Conservation (phyloP, 2,329 filamentous ascomycete species). For the Exophiala phaeomuriformis region DNA sequence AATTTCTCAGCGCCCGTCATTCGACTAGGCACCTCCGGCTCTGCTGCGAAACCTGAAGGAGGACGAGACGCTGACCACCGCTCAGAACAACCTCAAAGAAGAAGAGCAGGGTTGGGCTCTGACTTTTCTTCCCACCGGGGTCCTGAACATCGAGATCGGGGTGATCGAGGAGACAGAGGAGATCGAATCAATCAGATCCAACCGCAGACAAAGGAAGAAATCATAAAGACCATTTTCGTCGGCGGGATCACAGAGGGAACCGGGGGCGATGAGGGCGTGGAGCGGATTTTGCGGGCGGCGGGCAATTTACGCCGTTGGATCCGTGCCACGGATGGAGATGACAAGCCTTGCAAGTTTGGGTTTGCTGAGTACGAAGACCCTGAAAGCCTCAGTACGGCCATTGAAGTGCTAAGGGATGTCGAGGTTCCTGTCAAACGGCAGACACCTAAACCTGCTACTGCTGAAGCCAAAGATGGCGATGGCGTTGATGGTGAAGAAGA, state of each 20-base stretch:
- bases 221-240: constrained; percentile 83
- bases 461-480: constrained; percentile 34
- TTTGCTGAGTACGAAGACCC: constrained; percentile 94
- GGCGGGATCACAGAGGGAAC: constrained; percentile 74
- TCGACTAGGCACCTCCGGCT: constrained; percentile 69
- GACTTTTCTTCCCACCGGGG: constrained; percentile 27
- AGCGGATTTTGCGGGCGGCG: constrained; percentile 68
- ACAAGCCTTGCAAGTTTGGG: constrained; percentile 79
- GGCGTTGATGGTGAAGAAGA: constrained; percentile 24
- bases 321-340: constrained; percentile 65
- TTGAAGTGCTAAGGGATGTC: constrained; percentile 75
- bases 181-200: constrained; percentile 64
- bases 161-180: constrained; percentile 49
- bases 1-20: constrained; percentile 98
- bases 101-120: constrained; percentile 44
- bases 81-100: constrained; percentile 26
- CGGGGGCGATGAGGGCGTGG: constrained; percentile 68
- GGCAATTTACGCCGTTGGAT: constrained; percentile 82
- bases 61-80: constrained; percentile 35
- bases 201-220: constrained; percentile 82
- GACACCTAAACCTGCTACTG: constrained; percentile 30
- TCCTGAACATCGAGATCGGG: too few species aligned
- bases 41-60: constrained; percentile 51
- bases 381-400: constrained; percentile 75
- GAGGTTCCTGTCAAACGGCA: constrained; percentile 75